A percentile compares a stretch with the other conserved stretches of the same genome.
These are phyloP conservation scores for Clonostachys byssicola DNA, from an alignment of 2,329 filamentous ascomycete genomes.

Conservation along the genomic window DNA sequence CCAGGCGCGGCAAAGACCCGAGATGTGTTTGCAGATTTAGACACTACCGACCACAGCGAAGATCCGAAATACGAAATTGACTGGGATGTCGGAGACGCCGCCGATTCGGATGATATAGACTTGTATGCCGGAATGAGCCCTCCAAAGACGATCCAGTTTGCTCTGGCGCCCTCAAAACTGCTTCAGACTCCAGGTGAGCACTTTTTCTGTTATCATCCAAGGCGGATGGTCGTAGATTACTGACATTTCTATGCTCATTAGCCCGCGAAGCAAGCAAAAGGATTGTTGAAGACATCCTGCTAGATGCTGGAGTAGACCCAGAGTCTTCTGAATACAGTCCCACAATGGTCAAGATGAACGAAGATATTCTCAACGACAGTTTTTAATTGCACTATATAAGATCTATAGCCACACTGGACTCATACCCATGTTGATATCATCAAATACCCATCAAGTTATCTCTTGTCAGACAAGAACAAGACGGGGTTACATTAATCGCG, in stretches of 20 bases:
- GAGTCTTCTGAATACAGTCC: conserved; percentile 57
- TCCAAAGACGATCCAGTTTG: conserved; percentile 89
- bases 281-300: conserved; percentile 76
- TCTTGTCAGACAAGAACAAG: no score
- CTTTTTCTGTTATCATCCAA: conserved; percentile 3
- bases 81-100: conserved; percentile 66
- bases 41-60: conserved; percentile 11
- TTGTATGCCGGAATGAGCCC: conserved; percentile 74
- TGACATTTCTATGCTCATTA: conserved; percentile 19
- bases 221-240: conserved; percentile 5
- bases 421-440: no score
- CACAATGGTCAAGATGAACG: conserved; percentile 61
- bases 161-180: conserved; percentile 70
- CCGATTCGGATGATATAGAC: conserved; percentile 59
- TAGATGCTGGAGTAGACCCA: conserved; percentile 65
- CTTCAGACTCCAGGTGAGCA: conserved; percentile 72
- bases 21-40: conserved; percentile 37
- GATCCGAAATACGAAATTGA: conserved; percentile 50
- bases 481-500: no score
- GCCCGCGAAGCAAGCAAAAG: conserved; percentile 76
- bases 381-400: conserved; percentile 33
- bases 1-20: conserved; percentile 49
- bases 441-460: no score
- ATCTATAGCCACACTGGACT: no score
- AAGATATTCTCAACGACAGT: conserved; percentile 58